Evolutionary conservation across 441 rosid species (phyloP), one percentile per base, ranked within the genome.

Genomic region (Erysimum cheiri): DNA sequence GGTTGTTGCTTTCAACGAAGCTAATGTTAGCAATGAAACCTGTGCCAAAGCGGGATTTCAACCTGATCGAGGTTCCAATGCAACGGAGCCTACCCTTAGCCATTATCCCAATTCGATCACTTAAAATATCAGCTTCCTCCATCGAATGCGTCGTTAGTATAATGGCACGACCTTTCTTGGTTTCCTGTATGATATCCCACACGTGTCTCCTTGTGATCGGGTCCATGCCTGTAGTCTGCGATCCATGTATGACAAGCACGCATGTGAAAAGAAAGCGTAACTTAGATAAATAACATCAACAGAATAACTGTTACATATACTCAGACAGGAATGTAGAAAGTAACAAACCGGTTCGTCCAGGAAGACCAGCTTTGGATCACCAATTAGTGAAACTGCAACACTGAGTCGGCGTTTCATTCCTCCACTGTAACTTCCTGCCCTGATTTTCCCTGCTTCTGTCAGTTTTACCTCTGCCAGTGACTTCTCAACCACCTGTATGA

Each of bases 331-430:
- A 39, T 8, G 19, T 41, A 17, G n/a, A 36, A 59, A 41, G 33
- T 41, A 59, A 15, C 24, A 53, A 7, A 90, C 97, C 5, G 98
- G 98, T 79, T 94, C 99, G 64, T 94, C 99, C 52, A 94, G 80
- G 68, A 92, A 85, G 78, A 92, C 90, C 32, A 94, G 75, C 84
- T 90, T 94, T 2, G 98, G 99, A 79, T 92, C 85, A 61, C 97
- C 99, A 57, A 94, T 80, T 61, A 94, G 96, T 39, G 98, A 87
- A 55, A 86, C 82, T 68, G 99, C 99, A 67, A 92, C 97, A 83
- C 99, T 94, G 44, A 94, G 88, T 63, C 99, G 85, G 39, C 98
- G 96, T 65, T 85, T 92, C 99, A 92, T 94, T 79, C 99, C 99
- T 73, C 98, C 97, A 80, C 99, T 95, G 77, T 92, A 90, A 76